These are phyloP conservation scores for Diaporthe amygdali DNA, from an alignment of 2,329 filamentous ascomycete genomes.

Conservation along the genomic window DNA sequence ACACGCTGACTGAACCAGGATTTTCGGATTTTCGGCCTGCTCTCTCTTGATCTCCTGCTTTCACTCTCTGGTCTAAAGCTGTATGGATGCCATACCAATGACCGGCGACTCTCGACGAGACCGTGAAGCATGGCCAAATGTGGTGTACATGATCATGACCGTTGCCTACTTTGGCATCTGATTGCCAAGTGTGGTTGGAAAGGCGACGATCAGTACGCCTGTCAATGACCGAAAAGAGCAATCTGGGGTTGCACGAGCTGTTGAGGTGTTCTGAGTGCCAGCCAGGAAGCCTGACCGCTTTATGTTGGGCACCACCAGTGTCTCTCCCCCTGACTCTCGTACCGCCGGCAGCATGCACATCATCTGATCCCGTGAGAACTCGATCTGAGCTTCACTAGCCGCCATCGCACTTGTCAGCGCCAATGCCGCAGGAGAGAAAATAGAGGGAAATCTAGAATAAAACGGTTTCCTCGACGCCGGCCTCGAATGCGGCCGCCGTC, in stretches of 20 bases:
- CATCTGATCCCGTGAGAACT: neutral
- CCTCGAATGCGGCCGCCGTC: neutral
- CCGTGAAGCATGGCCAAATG: neutral
- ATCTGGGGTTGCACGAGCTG: neutral
- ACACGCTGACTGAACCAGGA: too few relatives aligned
- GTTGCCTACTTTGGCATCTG: neutral
- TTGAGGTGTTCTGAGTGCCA: neutral
- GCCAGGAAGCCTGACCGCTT: neutral
- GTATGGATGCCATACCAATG: neutral
- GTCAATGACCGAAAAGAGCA: neutral
- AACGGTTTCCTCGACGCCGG: neutral
- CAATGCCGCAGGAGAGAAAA: neutral
- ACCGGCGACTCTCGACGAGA: neutral
- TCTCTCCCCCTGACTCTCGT: neutral
- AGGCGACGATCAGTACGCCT: neutral
- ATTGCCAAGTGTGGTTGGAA: neutral
- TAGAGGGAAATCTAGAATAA: neutral
- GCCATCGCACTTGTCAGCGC: neutral
- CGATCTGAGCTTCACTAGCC: conserved; percentile 2
- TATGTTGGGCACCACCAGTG: neutral
- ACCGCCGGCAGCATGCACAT: neutral
- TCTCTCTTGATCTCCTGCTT: neutral
- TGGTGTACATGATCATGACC: too few relatives aligned
- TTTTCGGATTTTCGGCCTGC: neutral
- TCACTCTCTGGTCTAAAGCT: too few relatives aligned